A percentile compares a stretch with the other conserved stretches of the same genome.
Evolutionary conservation across 2,329 filamentous ascomycete genomes (phyloP).

Genomic region (Raffaelea ambrosiae): DNA sequence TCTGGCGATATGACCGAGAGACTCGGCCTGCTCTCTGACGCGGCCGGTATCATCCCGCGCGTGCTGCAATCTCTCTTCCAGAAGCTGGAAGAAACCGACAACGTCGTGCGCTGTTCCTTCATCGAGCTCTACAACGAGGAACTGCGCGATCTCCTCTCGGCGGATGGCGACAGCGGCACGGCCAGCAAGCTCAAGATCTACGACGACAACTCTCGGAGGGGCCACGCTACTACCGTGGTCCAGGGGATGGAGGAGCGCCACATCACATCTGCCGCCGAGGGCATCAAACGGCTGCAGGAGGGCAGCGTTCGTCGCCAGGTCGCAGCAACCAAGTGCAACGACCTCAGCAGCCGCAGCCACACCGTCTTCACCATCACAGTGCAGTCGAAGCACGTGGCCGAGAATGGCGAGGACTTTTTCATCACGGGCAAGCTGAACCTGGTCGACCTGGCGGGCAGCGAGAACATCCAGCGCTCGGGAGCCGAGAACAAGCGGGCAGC

Average conservation of each 20-base stretch:
- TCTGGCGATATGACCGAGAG: slow-evolving; percentile 92
- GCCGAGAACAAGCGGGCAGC: slow-evolving; percentile 96
- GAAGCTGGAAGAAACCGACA: slow-evolving; percentile 76
- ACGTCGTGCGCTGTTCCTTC: slow-evolving; percentile 93
- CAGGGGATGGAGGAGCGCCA: slow-evolving; percentile 98
- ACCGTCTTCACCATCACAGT: slow-evolving; percentile 96
- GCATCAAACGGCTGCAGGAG: slow-evolving; percentile 79
- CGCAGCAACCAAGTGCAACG: slow-evolving; percentile 99
- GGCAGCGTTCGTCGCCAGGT: slow-evolving; percentile 94
- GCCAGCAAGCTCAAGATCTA: slow-evolving; percentile 79
- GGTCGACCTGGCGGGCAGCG: slow-evolving; percentile 92
- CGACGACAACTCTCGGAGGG: slow-evolving; percentile 80
- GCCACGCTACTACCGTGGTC: slow-evolving; percentile 77
- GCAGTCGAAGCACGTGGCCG: slow-evolving; percentile 71
- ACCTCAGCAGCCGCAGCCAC: slow-evolving; percentile 92
- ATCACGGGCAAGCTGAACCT: slow-evolving; percentile 91
- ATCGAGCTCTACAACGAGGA: slow-evolving; percentile 99
- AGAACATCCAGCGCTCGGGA: slow-evolving; percentile 94
- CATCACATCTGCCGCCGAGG: slow-evolving; percentile 75
- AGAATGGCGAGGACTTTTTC: slow-evolving; percentile 82
- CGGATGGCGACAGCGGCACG: slow-evolving; percentile 61
- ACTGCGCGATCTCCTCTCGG: slow-evolving; percentile 75
- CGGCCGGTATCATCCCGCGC: slow-evolving; percentile 89
- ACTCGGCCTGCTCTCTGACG: slow-evolving; percentile 77
- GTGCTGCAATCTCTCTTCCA: slow-evolving; percentile 80